Evolutionary conservation across 805 yeast genomes (phyloP), one percentile per base, ranked within the genome.

Genomic region (Wickerhamiella sergipiensis): DNA sequence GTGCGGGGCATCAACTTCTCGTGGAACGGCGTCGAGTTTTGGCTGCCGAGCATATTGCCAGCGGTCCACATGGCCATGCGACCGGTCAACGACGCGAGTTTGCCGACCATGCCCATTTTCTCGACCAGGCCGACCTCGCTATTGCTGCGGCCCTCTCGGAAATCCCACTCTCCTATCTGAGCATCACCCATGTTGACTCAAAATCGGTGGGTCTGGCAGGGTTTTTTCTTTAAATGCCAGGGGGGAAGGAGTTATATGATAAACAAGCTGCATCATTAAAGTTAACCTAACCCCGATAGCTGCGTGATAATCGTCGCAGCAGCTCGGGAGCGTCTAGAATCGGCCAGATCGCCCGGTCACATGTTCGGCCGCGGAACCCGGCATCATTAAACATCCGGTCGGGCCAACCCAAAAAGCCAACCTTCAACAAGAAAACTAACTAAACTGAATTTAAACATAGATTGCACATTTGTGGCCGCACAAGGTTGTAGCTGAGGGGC

Each of bases 71-170:
- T 17, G 13, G 18, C 42, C 22, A 39, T 23, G 10, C 33, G 36
- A 1, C 22, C 45, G 9, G 52, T 46, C 6, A 47, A 12, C 7
- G 48, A 21, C 15, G 31, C 24, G 18, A 50, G 21, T 19, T 23
- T 33, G 15, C 38, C 43, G 2, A 24, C 48, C 6, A 47, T 36
- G 2, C 31, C 43, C 17, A 39, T 3, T 6, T 17, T 18, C 22
- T 50, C 52, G 3, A 13, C 17, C 17, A 46, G 22, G 18, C 33
- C 43, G 6, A 43, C 19, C 8, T 40, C 17, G 39, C 45, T 47
- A 19, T 45, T 47, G 31, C 43, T 40, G 13, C 46, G 42, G 21
- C 53, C 53, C 23, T 51, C 53, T 6, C 29, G 36, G 43, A 47
- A 51, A 40, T 51, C 53, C 46, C 46, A 43, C 7, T 43, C 46